Percentiles rank a stretch among this genome's conserved stretches.
Conservation (phyloP, 305 asterid genomes). For the Fraxinus greggii region DNA sequence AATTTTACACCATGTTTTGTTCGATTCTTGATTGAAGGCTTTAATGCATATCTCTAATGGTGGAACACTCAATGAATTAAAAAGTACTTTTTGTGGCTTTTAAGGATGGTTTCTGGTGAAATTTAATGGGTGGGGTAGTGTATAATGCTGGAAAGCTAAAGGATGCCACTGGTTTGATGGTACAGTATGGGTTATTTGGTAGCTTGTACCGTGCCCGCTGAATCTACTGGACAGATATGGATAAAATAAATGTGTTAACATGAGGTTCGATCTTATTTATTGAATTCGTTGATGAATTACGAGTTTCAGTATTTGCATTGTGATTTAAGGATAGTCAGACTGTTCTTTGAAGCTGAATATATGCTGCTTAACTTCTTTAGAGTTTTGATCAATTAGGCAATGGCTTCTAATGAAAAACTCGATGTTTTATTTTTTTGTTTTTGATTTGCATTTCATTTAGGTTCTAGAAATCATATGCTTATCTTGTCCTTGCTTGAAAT, state of each 20-base stretch:
- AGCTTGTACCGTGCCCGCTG: background rate
- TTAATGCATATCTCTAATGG: background rate
- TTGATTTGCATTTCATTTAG: background rate
- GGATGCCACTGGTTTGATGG: background rate
- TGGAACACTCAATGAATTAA: background rate
- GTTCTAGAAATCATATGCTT: background rate
- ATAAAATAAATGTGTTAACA: background rate
- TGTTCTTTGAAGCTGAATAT: background rate
- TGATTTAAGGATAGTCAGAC: background rate
- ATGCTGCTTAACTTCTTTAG: background rate
- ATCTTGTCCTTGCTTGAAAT: background rate
- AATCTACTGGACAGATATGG: background rate
- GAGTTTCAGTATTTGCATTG: background rate
- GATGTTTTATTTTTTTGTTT: background rate
- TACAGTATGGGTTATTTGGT: background rate
- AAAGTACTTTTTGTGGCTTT: background rate
- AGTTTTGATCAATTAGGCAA: background rate
- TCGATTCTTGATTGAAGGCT: background rate
- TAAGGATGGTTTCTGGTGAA: background rate
- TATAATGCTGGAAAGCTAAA: background rate
- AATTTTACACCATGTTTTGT: background rate
- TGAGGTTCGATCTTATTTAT: background rate
- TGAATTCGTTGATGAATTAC: background rate
- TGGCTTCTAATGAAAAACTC: background rate
- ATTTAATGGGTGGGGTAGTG: constrained; percentile 10